Percentiles rank a stretch among this genome's conserved stretches.
Conservation (phyloP, 2,329 filamentous ascomycete species). For the Aspergillus puulaauensis region DNA sequence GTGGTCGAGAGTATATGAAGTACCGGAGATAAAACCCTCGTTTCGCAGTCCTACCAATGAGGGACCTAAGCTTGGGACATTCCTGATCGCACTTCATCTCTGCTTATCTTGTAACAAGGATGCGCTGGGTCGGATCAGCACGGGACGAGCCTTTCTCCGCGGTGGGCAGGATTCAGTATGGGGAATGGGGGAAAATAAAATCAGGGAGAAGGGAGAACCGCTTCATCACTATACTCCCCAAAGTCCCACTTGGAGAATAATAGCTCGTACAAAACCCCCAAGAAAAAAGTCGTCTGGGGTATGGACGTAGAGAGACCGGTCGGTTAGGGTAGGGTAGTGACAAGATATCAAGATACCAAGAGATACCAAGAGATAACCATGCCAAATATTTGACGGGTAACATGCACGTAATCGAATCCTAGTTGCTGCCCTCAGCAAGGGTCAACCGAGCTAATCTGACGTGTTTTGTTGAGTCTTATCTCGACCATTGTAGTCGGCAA, state of each 20-base stretch:
- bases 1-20: background rate
- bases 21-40: background rate
- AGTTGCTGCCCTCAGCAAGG: background rate
- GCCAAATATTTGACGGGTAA: background rate
- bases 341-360: background rate
- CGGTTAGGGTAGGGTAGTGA: background rate
- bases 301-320: background rate
- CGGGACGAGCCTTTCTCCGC: background rate
- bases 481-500: conserved; percentile 2
- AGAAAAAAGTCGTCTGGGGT: background rate
- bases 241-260: too few relatives aligned
- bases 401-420: conserved; percentile 4
- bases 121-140: background rate
- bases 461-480: conserved; percentile 9
- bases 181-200: too few relatives aligned
- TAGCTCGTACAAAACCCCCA: background rate
- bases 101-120: background rate
- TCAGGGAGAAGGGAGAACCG: too few relatives aligned
- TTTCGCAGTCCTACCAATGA: background rate
- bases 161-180: background rate
- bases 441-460: conserved; percentile 3
- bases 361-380: background rate
- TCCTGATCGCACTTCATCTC: background rate
- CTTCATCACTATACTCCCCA: too few relatives aligned
- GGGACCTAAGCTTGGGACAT: background rate